These are phyloP conservation scores for Fragaria nilgerrensis DNA, from an alignment of 306 rosid genomes.

Conservation along the genomic window DNA sequence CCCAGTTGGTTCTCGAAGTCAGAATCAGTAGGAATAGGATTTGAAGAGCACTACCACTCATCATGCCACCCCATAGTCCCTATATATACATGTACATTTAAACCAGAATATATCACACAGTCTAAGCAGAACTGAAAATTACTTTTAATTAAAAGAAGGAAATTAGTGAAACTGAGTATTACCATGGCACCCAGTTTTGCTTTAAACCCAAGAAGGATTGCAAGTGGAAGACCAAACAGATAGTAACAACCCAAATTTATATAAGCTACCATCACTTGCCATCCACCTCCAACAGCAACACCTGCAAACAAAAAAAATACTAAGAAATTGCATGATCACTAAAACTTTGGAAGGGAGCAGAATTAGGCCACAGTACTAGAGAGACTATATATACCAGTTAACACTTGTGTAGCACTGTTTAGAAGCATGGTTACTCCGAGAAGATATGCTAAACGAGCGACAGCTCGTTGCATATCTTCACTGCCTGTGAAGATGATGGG, in stretches of 20 bases:
- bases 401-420: constrained; percentile 6
- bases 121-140: neutral
- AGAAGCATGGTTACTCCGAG: constrained; percentile 22
- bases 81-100: neutral
- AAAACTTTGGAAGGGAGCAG: neutral
- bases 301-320: constrained; percentile 20
- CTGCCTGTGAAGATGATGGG: constrained; percentile 19
- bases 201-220: constrained; percentile 34
- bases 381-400: constrained; percentile 29
- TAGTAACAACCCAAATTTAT: constrained; percentile 51
- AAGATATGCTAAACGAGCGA: constrained; percentile 16
- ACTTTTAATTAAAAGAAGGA: neutral
- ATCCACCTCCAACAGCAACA: constrained; percentile 51
- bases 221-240: constrained; percentile 50
- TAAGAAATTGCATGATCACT: neutral
- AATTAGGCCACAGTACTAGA: neutral
- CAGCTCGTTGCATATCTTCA: constrained; percentile 5
- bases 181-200: constrained; percentile 37
- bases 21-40: constrained; percentile 18
- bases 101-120: neutral
- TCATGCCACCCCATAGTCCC: constrained; percentile 31
- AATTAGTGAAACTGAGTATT: neutral
- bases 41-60: constrained; percentile 35
- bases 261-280: constrained; percentile 61
- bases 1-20: constrained; percentile 41